Base-by-base conservation (phyloP, 2,329 filamentous ascomycete genomes). In the Tolypocladium pustulatum region DNA sequence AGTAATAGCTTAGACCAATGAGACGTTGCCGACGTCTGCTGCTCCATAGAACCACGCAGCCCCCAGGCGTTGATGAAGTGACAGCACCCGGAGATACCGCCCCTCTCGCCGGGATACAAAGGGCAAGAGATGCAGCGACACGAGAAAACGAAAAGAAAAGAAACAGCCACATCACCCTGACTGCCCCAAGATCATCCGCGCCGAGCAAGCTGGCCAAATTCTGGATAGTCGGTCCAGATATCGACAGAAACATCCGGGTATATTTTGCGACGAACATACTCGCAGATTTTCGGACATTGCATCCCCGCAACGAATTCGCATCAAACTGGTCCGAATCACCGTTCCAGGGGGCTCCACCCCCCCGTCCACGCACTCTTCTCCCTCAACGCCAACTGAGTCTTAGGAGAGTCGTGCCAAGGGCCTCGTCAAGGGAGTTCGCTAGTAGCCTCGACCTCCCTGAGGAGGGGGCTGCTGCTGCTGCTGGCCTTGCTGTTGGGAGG, bases 401-500 rank as follows among this genome's bases (percentile, higher is more conserved):
- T 41, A 46, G 22, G 30, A 37, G 46, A 37, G 43, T 38, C 55
- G 55, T 38, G 55, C 36, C 34, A 36, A n/a, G 55, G 41, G 43
- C 49, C 25, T 52, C 46, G 15, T 27, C 43, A 17, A 13, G 30
- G 32, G n/a, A n/a, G 37, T 53, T 54, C n/a, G 54, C 58, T 63
- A 67, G 41, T 67, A 67, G 53, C 64, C 61, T 54, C 62, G 58
- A 13, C 64, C 64, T 34, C 65, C 65, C 51, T 63, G 63, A 10
- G 56, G 63, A 40, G 63, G 64, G 32, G 60, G 65, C 46, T 57
- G 63, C 49, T 58, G 61, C 43, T 60, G 60, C 55, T 60, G 62
- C 27, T 61, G 54, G 30, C 27, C 40, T 40, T 62, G 62, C 56
- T 66, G 65, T 61, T 66, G 65, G 30, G 62, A 63, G 52, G 59